These are phyloP conservation scores for Corrigiola litoralis DNA, from an alignment of 179 eudicot species.

Conservation along the genomic window DNA sequence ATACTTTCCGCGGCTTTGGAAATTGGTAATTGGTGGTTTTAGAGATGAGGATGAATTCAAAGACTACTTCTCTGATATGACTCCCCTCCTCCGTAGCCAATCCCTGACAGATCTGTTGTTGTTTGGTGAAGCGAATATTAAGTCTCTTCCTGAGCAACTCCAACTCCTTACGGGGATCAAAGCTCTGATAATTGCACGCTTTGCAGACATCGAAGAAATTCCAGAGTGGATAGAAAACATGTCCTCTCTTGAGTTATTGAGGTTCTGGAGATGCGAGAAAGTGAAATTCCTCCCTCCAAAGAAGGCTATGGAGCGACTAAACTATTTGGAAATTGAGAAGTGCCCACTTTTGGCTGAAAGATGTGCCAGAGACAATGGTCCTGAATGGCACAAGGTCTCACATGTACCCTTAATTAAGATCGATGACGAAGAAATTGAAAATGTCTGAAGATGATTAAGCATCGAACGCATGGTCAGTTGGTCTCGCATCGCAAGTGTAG, in stretches of 20 bases:
- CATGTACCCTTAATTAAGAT: background rate
- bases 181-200: background rate
- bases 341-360: slow-evolving; percentile 5
- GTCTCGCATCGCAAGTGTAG: no score
- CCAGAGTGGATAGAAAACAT: slow-evolving; percentile 11
- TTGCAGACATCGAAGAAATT: background rate
- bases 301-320: background rate
- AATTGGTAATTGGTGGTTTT: background rate
- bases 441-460: no score
- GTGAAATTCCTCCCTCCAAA: slow-evolving; percentile 12
- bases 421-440: background rate
- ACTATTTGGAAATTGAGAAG: background rate
- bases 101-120: background rate
- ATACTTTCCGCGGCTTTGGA: background rate
- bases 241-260: slow-evolving; percentile 1
- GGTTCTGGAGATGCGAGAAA: background rate
- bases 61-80: background rate
- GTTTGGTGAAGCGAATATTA: background rate
- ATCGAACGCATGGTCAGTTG: no score
- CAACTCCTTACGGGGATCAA: background rate
- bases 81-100: background rate
- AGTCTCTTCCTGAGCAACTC: background rate
- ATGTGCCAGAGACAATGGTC: background rate
- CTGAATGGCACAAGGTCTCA: slow-evolving; percentile 10
- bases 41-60: background rate